A percentile compares a stretch with the other conserved stretches of the same genome.
Evolutionary conservation across 805 yeast species (phyloP).

Genomic region (Limtongozyma cylindracea): DNA sequence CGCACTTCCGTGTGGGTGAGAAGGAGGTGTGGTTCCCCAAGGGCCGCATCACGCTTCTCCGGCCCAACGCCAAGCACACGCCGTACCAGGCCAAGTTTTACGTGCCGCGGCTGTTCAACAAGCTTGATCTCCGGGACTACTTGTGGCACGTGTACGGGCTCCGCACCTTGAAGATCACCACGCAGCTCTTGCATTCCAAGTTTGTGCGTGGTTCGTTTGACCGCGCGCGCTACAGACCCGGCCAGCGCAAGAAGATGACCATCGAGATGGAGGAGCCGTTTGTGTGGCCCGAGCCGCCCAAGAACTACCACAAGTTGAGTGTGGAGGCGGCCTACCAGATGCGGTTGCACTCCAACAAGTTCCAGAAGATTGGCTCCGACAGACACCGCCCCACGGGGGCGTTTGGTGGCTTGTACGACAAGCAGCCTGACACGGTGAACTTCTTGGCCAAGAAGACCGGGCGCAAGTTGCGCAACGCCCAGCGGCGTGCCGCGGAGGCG

Average conservation of each 20-base stretch:
- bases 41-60: conserved; percentile 52
- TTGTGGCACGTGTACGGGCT: conserved; percentile 76
- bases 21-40: conserved; percentile 62
- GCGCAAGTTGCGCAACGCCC: conserved; percentile 2
- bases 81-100: conserved; percentile 94
- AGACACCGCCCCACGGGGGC: conserved; percentile 38
- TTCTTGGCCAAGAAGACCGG: conserved; percentile 8
- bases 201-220: conserved; percentile 26
- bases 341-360: no score
- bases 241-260: conserved; percentile 88
- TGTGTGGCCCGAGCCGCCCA: conserved; percentile 60
- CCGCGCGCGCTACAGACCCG: conserved; percentile 45
- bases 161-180: conserved; percentile 71
- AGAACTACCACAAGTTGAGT: conserved; percentile 11
- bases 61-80: conserved; percentile 90
- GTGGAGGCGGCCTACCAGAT: no score
- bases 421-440: conserved; percentile 14
- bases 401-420: conserved; percentile 43
- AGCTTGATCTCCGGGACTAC: conserved; percentile 84
- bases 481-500: conserved; percentile 1
- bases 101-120: conserved; percentile 85
- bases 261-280: conserved; percentile 91
- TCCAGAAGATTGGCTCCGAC: conserved; percentile 32
- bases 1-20: conserved; percentile 71
- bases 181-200: conserved; percentile 55